These are phyloP conservation scores for Candida glucosophila DNA, from an alignment of 1,139 yeast species.

Conservation along the genomic window DNA sequence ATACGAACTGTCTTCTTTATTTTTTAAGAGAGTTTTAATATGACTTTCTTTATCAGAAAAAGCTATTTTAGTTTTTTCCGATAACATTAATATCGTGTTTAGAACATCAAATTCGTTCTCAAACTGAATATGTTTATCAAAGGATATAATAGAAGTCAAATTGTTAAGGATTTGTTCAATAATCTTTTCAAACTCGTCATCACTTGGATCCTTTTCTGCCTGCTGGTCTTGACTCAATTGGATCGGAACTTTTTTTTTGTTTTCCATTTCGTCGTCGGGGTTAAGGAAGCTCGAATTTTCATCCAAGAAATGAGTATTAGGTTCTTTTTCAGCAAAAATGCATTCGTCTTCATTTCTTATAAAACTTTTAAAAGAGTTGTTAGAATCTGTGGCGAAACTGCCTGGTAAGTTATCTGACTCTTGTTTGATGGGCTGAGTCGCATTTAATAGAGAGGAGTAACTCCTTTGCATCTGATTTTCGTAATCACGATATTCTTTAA, in stretches of 20 bases:
- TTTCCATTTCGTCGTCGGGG: not conserved
- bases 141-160: not conserved
- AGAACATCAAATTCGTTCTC: not conserved
- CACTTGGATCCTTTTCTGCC: not conserved
- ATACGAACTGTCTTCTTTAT: not conserved
- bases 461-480: slow-evolving; percentile 5
- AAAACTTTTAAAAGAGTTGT: no score
- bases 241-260: not conserved
- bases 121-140: not conserved
- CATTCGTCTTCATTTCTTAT: not conserved
- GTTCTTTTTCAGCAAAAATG: not conserved
- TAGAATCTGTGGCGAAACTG: no score
- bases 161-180: no score
- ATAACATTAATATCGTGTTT: not conserved
- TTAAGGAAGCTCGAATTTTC: not conserved
- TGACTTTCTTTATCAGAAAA: not conserved
- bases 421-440: no score
- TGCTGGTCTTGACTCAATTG: not conserved
- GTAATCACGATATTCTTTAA: slow-evolving; percentile 3
- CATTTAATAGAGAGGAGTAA: slow-evolving; percentile 4
- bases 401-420: no score
- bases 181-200: not conserved
- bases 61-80: slow-evolving; percentile 1
- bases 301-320: not conserved
- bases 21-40: not conserved